These are phyloP conservation scores for Hippophae rhamnoides DNA, from an alignment of 306 rosid genomes.

Conservation along the genomic window DNA sequence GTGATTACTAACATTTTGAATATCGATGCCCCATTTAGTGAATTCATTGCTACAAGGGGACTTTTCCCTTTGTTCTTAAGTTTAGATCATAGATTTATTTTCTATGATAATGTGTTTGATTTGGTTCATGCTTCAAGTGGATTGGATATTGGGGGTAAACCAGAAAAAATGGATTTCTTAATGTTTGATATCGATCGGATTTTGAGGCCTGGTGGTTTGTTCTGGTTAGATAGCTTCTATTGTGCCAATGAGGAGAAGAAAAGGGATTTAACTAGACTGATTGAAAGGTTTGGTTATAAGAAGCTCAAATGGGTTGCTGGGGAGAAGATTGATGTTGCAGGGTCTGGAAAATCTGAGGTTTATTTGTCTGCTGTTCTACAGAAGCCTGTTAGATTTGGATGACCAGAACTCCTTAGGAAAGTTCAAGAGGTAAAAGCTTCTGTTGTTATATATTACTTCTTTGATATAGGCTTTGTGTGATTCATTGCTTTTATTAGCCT, in stretches of 20 bases:
- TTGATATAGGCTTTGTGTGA: slow-evolving; percentile 1
- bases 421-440: slow-evolving; percentile 27
- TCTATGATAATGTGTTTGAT: slow-evolving; percentile 83
- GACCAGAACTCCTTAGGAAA: slow-evolving; percentile 17
- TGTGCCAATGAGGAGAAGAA: slow-evolving; percentile 68
- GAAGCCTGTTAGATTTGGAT: slow-evolving; percentile 63
- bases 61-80: slow-evolving; percentile 73
- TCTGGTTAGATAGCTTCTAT: slow-evolving; percentile 79
- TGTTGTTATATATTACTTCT: slow-evolving; percentile 18
- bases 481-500: slow-evolving; percentile 22
- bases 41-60: slow-evolving; percentile 87
- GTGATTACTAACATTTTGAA: slow-evolving; percentile 61
- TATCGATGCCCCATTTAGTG: slow-evolving; percentile 70
- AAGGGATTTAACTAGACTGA: slow-evolving; percentile 54
- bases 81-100: slow-evolving; percentile 78
- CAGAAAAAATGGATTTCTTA: slow-evolving; percentile 67
- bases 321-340: slow-evolving; percentile 44
- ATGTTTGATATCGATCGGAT: slow-evolving; percentile 81
- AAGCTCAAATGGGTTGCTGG: slow-evolving; percentile 91
- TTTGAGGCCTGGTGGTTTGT: slow-evolving; percentile 70
- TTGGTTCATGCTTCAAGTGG: slow-evolving; percentile 54
- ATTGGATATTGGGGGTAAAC: slow-evolving; percentile 59
- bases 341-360: slow-evolving; percentile 42
- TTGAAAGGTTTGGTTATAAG: slow-evolving; percentile 78
- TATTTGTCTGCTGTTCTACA: slow-evolving; percentile 77